Evolutionary conservation across 148 eudicot species (phyloP).

Genomic region (Rhododendron williamsianum): DNA sequence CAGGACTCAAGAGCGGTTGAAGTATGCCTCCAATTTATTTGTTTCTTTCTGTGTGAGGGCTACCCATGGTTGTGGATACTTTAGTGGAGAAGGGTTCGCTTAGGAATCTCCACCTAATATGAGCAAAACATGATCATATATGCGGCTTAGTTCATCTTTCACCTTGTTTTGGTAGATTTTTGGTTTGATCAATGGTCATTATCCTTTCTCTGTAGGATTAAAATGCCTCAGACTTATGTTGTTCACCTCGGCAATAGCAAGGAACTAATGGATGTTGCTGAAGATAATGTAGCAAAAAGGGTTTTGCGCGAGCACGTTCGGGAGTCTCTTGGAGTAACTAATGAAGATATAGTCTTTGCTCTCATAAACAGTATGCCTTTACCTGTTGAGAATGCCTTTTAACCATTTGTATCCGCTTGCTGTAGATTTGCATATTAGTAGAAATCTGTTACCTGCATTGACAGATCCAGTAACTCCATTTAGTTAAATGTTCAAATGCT

Average conservation of each 20-base stretch:
- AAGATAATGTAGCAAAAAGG: slow-evolving; percentile 80
- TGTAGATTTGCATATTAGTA: background rate
- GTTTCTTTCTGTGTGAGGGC: background rate
- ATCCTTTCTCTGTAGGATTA: slow-evolving; percentile 50
- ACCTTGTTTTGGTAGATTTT: background rate
- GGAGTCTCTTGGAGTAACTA: slow-evolving; percentile 86
- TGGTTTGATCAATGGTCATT: background rate
- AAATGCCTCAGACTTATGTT: slow-evolving; percentile 89
- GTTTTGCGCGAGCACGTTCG: slow-evolving; percentile 91
- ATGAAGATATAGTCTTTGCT: slow-evolving; percentile 84
- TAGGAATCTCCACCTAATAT: background rate
- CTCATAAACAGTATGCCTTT: slow-evolving; percentile 71
- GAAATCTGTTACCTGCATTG: background rate
- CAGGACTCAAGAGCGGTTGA: slow-evolving; percentile 81
- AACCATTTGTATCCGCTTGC: background rate
- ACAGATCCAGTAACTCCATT: background rate
- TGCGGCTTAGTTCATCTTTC: slow-evolving; percentile 5
- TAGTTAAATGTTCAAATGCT: background rate
- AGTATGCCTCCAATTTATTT: slow-evolving; percentile 36
- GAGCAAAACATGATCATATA: background rate
- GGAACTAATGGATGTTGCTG: slow-evolving; percentile 94
- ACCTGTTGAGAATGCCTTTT: background rate
- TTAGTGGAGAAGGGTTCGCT: background rate
- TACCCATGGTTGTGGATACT: background rate
- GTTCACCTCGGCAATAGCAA: slow-evolving; percentile 99